Base-by-base conservation (phyloP, 1,284 basidiomycete genomes). In the Malassezia caprae region DNA sequence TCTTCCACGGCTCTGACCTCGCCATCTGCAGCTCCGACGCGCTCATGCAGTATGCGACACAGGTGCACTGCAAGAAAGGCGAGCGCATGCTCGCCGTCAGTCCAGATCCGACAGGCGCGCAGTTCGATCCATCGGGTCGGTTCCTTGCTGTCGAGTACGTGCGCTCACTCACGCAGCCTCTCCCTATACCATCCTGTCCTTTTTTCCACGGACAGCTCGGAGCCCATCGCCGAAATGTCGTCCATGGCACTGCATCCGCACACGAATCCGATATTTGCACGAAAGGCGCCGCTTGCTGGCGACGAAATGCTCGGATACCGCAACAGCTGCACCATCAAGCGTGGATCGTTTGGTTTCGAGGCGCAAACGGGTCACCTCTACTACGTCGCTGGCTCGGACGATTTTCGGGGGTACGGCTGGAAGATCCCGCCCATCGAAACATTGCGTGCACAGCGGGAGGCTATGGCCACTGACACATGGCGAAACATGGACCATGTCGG, bases 341-440 rank as follows among this genome's bases (percentile, higher is more conserved):
- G 84, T 83, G 86, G 85, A 11, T 81, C 82, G 3, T 87, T 88
- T 59, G 84, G 86, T 32, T 48, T 57, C 23, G 55, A 57, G 45
- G n/a, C 43, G 3, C 54, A 52, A 32, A 41, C 48, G 2, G 80
- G 81, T 0, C 82, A 83, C 48, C 70, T 78, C 26, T 81, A 83
- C 64, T 88, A 83, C 65, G 79, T 79, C 30, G 80, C 81, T 11
- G 87, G 87, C 11, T 87, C 85, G 10, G 86, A 88, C 67, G 84
- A 88, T 70, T 88, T 88, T 67, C 78, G 83, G 28, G 82, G 78
- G 11, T 88, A 88, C 62, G 73, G 86, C n/a, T 88, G 87, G 87
- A 81, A 80, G 62, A 77, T 87, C 30, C 85, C 86, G 2, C 68
- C 78, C 3, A 53, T 79, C 0, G 59, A 70, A 4, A 72, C 76